phyloP scores from a whole-genome alignment of 345 rosid species.

The Angophora floribunda region DNA sequence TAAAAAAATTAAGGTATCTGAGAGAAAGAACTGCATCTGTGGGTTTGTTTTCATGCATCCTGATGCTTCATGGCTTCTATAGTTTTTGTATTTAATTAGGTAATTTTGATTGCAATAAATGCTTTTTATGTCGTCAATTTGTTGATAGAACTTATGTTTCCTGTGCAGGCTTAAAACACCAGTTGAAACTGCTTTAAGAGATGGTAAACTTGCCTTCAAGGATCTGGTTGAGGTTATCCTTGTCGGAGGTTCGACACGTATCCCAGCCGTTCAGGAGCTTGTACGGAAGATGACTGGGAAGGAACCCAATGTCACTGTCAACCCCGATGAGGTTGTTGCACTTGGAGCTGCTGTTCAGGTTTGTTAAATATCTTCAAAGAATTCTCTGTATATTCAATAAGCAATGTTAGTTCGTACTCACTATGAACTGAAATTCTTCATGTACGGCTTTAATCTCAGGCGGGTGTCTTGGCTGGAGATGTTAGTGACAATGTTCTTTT shows the following conservation, averaged over 20 bases:
- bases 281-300: conserved; percentile 85
- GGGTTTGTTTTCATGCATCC: not conserved
- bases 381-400: conserved; percentile 1
- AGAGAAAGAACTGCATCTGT: not conserved
- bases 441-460: conserved; percentile 22
- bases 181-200: conserved; percentile 30
- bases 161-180: conserved; percentile 29
- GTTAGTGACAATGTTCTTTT: conserved; percentile 90
- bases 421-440: not conserved
- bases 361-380: conserved; percentile 33
- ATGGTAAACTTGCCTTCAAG: conserved; percentile 30
- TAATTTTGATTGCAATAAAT: not conserved
- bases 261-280: conserved; percentile 83
- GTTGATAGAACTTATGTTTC: not conserved
- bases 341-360: conserved; percentile 99
- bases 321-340: conserved; percentile 98
- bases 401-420: not conserved
- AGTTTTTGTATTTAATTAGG: not conserved
- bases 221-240: conserved; percentile 44
- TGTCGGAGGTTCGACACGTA: conserved; percentile 46
- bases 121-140: not conserved
- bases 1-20: not conserved
- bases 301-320: conserved; percentile 94
- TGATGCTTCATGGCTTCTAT: not conserved
- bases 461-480: conserved; percentile 94